A percentile compares a stretch with the other conserved stretches of the same genome.
phyloP scores from a whole-genome alignment of 495 filamentous ascomycete species.

The Hyaloscypha bicolor region DNA sequence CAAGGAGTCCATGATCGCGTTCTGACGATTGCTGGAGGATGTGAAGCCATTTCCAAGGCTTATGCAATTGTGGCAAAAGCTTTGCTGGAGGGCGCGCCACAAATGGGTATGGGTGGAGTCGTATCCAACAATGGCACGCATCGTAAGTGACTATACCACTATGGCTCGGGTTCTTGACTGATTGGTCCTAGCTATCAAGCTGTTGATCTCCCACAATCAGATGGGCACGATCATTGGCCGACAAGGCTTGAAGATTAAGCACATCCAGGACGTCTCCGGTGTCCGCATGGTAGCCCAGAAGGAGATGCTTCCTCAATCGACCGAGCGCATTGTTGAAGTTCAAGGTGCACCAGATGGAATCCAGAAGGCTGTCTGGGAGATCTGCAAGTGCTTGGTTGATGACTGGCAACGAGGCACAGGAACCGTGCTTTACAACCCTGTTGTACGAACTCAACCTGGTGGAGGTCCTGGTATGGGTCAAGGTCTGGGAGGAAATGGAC shows the following conservation, averaged over 20 bases:
- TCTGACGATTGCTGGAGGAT: slow-evolving; percentile 86
- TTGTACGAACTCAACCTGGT: slow-evolving; percentile 73
- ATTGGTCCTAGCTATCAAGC: slow-evolving; percentile 74
- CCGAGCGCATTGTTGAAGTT: slow-evolving; percentile 97
- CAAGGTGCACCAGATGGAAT: slow-evolving; percentile 92
- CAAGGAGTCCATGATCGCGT: slow-evolving; percentile 96
- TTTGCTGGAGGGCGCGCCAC: slow-evolving; percentile 87
- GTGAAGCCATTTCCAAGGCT: slow-evolving; percentile 84
- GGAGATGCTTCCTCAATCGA: slow-evolving; percentile 98
- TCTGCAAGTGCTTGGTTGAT: slow-evolving; percentile 97
- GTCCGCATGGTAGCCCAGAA: slow-evolving; percentile 99
- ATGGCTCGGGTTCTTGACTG: not conserved
- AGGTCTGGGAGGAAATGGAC: slow-evolving; percentile 44
- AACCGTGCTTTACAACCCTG: slow-evolving; percentile 95
- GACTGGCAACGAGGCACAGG: slow-evolving; percentile 96
- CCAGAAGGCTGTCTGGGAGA: slow-evolving; percentile 96
- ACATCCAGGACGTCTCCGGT: slow-evolving; percentile 95
- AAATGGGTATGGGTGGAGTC: slow-evolving; percentile 92
- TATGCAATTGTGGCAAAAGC: slow-evolving; percentile 93
- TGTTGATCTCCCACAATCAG: slow-evolving; percentile 98
- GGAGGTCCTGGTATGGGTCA: slow-evolving; percentile 32
- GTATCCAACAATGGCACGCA: slow-evolving; percentile 85
- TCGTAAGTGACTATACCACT: slow-evolving; percentile 62
- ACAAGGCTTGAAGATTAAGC: slow-evolving; percentile 96
- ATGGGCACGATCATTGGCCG: slow-evolving; percentile 99